Evolutionary conservation across 2,329 filamentous ascomycete genomes (phyloP).

Genomic region (Ilyonectria sp.): DNA sequence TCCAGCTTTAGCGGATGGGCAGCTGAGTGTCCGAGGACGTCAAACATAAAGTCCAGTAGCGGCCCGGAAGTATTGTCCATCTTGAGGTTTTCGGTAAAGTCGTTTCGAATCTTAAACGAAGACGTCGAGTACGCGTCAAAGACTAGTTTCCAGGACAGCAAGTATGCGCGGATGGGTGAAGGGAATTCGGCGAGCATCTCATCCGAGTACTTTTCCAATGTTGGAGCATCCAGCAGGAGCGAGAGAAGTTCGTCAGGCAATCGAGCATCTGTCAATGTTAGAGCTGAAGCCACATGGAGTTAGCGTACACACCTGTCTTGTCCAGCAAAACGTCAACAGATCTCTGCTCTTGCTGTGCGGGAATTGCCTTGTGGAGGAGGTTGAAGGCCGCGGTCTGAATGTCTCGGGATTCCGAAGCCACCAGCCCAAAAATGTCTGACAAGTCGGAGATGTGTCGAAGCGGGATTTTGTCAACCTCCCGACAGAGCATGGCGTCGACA

Average conservation of each 20-base stretch:
- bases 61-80: slow-evolving; percentile 77
- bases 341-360: slow-evolving; percentile 82
- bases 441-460: slow-evolving; percentile 74
- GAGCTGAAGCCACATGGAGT: not conserved
- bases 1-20: slow-evolving; percentile 83
- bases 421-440: slow-evolving; percentile 79
- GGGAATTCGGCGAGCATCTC: slow-evolving; percentile 79
- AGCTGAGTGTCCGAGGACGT: slow-evolving; percentile 84
- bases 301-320: slow-evolving; percentile 66
- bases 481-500: slow-evolving; percentile 81
- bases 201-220: slow-evolving; percentile 76
- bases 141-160: slow-evolving; percentile 90
- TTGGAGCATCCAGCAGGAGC: slow-evolving; percentile 84
- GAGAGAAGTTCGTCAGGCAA: slow-evolving; percentile 90
- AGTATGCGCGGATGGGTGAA: slow-evolving; percentile 80
- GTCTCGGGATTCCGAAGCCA: slow-evolving; percentile 81
- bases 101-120: slow-evolving; percentile 84
- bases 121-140: slow-evolving; percentile 88
- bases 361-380: slow-evolving; percentile 85
- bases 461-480: slow-evolving; percentile 77
- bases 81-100: slow-evolving; percentile 86
- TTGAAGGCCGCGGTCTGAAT: slow-evolving; percentile 87
- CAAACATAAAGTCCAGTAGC: slow-evolving; percentile 85
- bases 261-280: slow-evolving; percentile 66
- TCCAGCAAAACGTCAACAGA: slow-evolving; percentile 84